These are phyloP conservation scores for Mortierella sp. DNA, from an alignment of 371 early-diverging fungal genomes.

Conservation along the genomic window DNA sequence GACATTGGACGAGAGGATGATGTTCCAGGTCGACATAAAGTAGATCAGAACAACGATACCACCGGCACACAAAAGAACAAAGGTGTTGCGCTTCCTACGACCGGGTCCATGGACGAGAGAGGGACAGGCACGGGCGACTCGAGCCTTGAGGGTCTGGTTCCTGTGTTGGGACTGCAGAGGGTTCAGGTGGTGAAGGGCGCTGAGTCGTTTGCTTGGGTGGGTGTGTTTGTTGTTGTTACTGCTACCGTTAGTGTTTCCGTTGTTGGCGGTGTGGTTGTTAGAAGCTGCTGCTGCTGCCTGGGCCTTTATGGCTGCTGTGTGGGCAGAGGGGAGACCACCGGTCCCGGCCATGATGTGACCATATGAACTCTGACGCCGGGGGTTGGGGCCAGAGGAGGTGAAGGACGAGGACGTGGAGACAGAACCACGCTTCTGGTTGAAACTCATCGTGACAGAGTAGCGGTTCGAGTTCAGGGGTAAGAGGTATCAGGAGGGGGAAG, in stretches of 20 bases:
- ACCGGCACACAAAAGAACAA: conserved; percentile 38
- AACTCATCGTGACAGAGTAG: conserved; percentile 17
- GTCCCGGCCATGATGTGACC: conserved; percentile 50
- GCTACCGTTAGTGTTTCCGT: conserved; percentile 9
- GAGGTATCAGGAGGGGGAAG: neutral
- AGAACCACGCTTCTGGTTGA: conserved; percentile 45
- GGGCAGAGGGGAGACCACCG: conserved; percentile 40
- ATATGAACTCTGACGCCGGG: conserved; percentile 37
- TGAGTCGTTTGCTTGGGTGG: conserved; percentile 16
- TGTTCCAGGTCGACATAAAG: conserved; percentile 27
- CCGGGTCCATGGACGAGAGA: conserved; percentile 32
- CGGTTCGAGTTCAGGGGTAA: neutral
- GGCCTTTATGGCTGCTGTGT: conserved; percentile 36
- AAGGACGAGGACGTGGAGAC: conserved; percentile 30
- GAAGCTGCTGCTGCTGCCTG: conserved; percentile 1
- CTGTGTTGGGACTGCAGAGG: conserved; percentile 35
- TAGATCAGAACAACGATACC: conserved; percentile 41
- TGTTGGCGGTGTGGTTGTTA: neutral
- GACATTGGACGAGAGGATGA: conserved; percentile 21
- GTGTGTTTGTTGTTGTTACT: neutral
- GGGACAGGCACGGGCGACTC: conserved; percentile 36
- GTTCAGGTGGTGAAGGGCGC: conserved; percentile 19
- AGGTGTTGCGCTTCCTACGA: conserved; percentile 30
- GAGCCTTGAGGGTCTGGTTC: conserved; percentile 45
- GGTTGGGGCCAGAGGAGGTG: conserved; percentile 23